Evolutionary conservation across 495 filamentous ascomycete species (phyloP), one percentile per base, ranked within the genome.

Genomic region (Penicillium bovifimosum): DNA sequence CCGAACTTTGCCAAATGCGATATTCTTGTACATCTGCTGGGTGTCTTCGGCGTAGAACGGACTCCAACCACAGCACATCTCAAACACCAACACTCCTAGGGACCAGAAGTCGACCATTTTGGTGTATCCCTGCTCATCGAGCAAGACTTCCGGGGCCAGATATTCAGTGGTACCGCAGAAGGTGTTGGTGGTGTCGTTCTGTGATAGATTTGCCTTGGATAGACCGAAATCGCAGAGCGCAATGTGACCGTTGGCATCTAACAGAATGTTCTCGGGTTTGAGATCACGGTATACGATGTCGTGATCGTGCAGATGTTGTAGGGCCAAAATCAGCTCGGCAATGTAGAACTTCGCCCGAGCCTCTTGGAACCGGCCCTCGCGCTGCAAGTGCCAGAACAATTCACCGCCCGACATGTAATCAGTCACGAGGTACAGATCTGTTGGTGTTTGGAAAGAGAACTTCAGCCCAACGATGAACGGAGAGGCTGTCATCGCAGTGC

Each of bases 71-170:
- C 93, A 98, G 70, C 92, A 96, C 93, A 98, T 98, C 70, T 98
- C 93, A 66, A 98, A 98, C 9, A 98, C 93, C 18, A 98, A 80
- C 11, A 98, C 93, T 41, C 93, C 93, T 35, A 98, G 78, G 6
- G 93, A 97, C 93, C 95, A 98, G 70, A 98, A 98, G 69, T 98
- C 93, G 3, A 98, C 93, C 95, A 98, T 97, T 72, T 96, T 98
- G 11, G 93, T 96, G 64, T 98, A 98, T n/a, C 93, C 93, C 57
- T 88, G 84, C 65, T 97, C 93, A 62, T 98, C 93, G 13, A 97
- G 75, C 35, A 98, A 77, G 2, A 98, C 93, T 63, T 98, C 93
- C 0, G 93, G 93, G 1, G 93, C 93, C 13, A 98, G 79, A 64
- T 98, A 99, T 65, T 99, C 93, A 9, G 93, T 97, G 4, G 93